Evolutionary conservation across 805 yeast species (phyloP).

Genomic region (Naumovozyma castellii): DNA sequence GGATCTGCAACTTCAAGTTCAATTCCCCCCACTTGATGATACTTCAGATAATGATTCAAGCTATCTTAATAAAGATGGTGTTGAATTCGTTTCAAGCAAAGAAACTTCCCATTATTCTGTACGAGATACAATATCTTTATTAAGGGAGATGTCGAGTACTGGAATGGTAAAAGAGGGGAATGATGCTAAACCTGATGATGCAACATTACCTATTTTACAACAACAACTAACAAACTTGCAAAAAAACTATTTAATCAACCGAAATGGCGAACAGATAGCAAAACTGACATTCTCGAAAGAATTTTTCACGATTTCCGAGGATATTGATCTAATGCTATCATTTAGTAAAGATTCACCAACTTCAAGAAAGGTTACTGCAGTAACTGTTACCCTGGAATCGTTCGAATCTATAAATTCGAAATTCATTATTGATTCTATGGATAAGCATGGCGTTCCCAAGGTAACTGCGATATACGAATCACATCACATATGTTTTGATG

Average conservation of each 20-base stretch:
- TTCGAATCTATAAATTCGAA: slow-evolving; percentile 30
- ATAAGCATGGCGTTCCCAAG: slow-evolving; percentile 10
- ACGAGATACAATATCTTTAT: slow-evolving; percentile 11
- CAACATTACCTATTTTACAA: slow-evolving; percentile 4
- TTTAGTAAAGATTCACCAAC: slow-evolving; percentile 22
- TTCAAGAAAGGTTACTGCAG: slow-evolving; percentile 31
- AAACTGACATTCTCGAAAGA: slow-evolving; percentile 33
- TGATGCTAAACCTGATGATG: background rate
- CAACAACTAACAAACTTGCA: slow-evolving; percentile 25
- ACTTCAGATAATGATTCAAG: slow-evolving; percentile 4
- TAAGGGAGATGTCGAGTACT: slow-evolving; percentile 5
- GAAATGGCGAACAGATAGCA: slow-evolving; percentile 35
- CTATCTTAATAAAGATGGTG: background rate
- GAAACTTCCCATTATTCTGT: slow-evolving; percentile 4
- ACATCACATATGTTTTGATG: slow-evolving; percentile 27
- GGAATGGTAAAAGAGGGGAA: background rate
- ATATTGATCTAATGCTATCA: slow-evolving; percentile 33
- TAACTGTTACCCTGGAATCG: slow-evolving; percentile 29
- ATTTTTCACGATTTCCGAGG: slow-evolving; percentile 38
- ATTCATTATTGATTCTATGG: slow-evolving; percentile 13
- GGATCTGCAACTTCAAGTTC: slow-evolving; percentile 19
- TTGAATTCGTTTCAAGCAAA: background rate
- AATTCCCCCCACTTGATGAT: slow-evolving; percentile 12
- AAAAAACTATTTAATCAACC: slow-evolving; percentile 33
- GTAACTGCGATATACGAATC: slow-evolving; percentile 22